These are phyloP conservation scores for Aspergillus taichungensis DNA, from an alignment of 495 filamentous ascomycete genomes.

Conservation along the genomic window DNA sequence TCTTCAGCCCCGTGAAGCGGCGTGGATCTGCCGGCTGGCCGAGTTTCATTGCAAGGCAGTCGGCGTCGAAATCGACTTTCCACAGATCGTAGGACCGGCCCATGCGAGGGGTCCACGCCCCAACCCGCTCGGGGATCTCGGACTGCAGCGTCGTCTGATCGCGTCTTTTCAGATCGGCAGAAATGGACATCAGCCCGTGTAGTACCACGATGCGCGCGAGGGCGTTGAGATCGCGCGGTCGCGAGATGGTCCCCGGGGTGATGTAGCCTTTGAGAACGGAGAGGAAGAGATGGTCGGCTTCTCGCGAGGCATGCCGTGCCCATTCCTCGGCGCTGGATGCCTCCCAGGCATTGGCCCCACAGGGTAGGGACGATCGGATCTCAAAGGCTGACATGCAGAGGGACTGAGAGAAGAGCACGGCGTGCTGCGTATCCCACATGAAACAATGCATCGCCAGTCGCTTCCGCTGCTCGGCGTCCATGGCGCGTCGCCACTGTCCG, in stretches of 20 bases:
- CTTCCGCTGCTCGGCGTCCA: slow-evolving; percentile 46
- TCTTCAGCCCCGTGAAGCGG: slow-evolving; percentile 32
- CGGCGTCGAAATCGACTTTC: slow-evolving; percentile 45
- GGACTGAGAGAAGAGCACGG: slow-evolving; percentile 47
- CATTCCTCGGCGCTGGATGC: slow-evolving; percentile 40
- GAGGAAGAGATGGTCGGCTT: slow-evolving; percentile 31
- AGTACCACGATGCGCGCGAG: slow-evolving; percentile 40
- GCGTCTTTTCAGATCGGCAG: slow-evolving; percentile 45
- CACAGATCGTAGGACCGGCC: slow-evolving; percentile 41
- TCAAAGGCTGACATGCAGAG: slow-evolving; percentile 53
- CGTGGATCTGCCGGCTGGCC: slow-evolving; percentile 18
- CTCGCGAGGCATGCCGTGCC: slow-evolving; percentile 21
- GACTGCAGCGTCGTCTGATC: slow-evolving; percentile 43
- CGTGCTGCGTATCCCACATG: slow-evolving; percentile 52
- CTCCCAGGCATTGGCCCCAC: slow-evolving; percentile 40
- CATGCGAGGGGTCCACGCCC: slow-evolving; percentile 42
- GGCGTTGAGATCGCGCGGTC: slow-evolving; percentile 35
- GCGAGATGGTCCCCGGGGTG: slow-evolving; percentile 20
- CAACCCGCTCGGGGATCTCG: slow-evolving; percentile 28
- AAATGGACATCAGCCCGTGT: slow-evolving; percentile 48
- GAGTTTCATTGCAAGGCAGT: slow-evolving; percentile 30
- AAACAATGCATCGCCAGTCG: slow-evolving; percentile 47
- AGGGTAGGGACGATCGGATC: slow-evolving; percentile 40
- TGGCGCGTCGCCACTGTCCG: slow-evolving; percentile 36
- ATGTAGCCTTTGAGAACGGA: slow-evolving; percentile 44